These are phyloP conservation scores for Venturia pyrina DNA, from an alignment of 2,329 filamentous ascomycete genomes.

Conservation along the genomic window DNA sequence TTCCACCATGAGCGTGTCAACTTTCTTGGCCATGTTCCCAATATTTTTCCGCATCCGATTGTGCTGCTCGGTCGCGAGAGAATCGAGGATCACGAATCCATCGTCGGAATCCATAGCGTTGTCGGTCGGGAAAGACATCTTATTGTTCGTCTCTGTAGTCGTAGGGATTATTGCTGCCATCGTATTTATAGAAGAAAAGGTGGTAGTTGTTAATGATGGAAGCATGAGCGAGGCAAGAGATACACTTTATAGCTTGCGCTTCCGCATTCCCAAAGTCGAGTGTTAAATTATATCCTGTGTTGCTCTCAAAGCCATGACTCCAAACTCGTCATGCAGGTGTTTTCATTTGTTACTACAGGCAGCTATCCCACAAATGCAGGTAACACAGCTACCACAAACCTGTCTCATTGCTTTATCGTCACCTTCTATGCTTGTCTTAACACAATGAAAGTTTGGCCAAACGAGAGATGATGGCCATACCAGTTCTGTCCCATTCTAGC, in stretches of 20 bases:
- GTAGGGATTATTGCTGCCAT: neutral
- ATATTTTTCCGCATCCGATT: too few species aligned
- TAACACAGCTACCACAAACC: neutral
- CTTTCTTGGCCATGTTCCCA: neutral
- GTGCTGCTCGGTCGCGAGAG: neutral
- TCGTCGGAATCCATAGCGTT: neutral
- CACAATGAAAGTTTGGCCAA: neutral
- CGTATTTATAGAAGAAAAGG: neutral
- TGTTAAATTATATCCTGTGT: neutral
- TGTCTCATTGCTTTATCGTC: neutral
- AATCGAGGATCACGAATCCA: neutral
- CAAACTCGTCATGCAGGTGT: neutral
- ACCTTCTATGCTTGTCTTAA: neutral
- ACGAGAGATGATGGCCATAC: neutral
- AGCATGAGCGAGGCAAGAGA: neutral
- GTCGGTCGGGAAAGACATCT: neutral
- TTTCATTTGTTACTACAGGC: neutral
- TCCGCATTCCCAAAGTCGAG: neutral
- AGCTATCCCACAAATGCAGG: neutral
- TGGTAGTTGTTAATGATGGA: too few species aligned
- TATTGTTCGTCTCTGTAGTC: neutral
- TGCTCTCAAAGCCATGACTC: neutral
- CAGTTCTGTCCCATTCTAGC: neutral
- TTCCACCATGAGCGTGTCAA: neutral
- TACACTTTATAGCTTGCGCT: neutral